phyloP scores from a whole-genome alignment of 2,329 filamentous ascomycete species.

The Pseudocercospora musae region DNA sequence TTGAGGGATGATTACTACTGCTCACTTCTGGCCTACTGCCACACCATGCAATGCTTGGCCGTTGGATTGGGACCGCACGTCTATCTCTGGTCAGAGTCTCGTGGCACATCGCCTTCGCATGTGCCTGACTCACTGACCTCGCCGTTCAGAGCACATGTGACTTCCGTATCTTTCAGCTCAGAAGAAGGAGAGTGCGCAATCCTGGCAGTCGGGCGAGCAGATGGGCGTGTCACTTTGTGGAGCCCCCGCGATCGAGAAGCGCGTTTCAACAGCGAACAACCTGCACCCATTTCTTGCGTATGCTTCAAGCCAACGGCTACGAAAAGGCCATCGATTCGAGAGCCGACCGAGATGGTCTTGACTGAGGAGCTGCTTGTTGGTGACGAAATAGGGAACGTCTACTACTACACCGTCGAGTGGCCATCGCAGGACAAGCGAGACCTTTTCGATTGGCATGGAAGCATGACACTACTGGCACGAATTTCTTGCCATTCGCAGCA shows the following conservation, averaged over 20 bases:
- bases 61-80: conserved; percentile 77
- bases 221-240: conserved; percentile 73
- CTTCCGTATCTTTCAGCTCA: conserved; percentile 88
- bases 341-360: conserved; percentile 52
- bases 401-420: conserved; percentile 92
- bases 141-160: conserved; percentile 60
- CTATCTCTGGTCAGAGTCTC: conserved; percentile 82
- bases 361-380: conserved; percentile 85
- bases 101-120: conserved; percentile 42
- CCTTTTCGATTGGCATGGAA: conserved; percentile 71
- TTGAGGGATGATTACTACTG: conserved; percentile 97
- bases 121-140: conserved; percentile 52
- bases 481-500: conserved; percentile 81
- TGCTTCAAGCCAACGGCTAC: conserved; percentile 69
- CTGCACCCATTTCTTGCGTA: conserved; percentile 71
- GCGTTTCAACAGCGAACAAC: conserved; percentile 72
- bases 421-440: conserved; percentile 56
- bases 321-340: conserved; percentile 49
- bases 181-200: conserved; percentile 70
- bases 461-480: conserved; percentile 71
- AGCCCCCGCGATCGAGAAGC: conserved; percentile 67
- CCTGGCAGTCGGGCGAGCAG: conserved; percentile 77
- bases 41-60: conserved; percentile 70
- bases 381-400: conserved; percentile 76
- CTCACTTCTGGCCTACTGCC: conserved; percentile 81